Percentiles rank a stretch among this genome's conserved stretches.
Evolutionary conservation across 1,284 basidiomycete genomes (phyloP).

Genomic region (Sphaerobolus stellatus): DNA sequence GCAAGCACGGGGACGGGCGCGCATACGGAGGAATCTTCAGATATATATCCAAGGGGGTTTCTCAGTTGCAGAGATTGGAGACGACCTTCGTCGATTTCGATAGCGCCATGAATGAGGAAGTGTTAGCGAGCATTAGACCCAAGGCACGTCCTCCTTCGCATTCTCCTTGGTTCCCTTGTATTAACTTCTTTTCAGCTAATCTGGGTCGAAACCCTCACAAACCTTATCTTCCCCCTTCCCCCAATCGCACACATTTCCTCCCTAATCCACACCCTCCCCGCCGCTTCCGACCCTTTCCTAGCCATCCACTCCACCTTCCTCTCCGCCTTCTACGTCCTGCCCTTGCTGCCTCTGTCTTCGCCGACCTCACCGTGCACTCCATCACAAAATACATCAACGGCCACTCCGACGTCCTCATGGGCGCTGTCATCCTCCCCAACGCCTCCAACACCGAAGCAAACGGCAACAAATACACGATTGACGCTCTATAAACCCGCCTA

Average conservation of each 20-base stretch:
- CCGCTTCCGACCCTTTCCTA: slow-evolving; percentile 56
- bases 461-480: no score
- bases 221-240: slow-evolving; percentile 89
- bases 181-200: slow-evolving; percentile 61
- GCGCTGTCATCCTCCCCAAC: slow-evolving; percentile 68
- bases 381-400: slow-evolving; percentile 94
- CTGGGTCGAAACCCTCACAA: slow-evolving; percentile 96
- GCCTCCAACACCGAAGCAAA: background rate
- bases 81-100: slow-evolving; percentile 88
- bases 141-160: no score
- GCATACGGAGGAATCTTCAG: slow-evolving; percentile 93
- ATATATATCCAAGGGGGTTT: slow-evolving; percentile 80
- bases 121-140: slow-evolving; percentile 62
- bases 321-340: slow-evolving; percentile 89
- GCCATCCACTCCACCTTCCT: slow-evolving; percentile 93
- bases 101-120: slow-evolving; percentile 59
- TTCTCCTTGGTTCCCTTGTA: no score
- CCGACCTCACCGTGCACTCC: slow-evolving; percentile 79
- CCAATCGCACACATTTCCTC: slow-evolving; percentile 68
- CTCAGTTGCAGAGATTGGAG: slow-evolving; percentile 69
- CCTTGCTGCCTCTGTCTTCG: slow-evolving; percentile 68
- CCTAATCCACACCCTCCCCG: slow-evolving; percentile 39
- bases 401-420: slow-evolving; percentile 90
- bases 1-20: slow-evolving; percentile 71
- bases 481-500: slow-evolving; percentile 47